A percentile compares a stretch with the other conserved stretches of the same genome.
phyloP scores from a whole-genome alignment of 1,284 basidiomycete genomes.

The Cryptococcus deneoformans region DNA sequence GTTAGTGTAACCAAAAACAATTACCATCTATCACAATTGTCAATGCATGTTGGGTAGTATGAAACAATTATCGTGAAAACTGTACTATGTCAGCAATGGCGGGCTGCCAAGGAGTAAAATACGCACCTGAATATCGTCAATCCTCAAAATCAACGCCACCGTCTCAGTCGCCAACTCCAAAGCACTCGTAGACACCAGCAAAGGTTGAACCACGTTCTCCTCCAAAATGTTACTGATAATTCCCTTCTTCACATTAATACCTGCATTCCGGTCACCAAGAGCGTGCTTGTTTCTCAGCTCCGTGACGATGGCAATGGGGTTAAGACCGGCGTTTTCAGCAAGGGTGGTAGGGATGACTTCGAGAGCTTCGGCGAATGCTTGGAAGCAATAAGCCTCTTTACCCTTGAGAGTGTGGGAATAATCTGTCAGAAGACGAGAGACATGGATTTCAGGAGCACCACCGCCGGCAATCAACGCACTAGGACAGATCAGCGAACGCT shows the following conservation, averaged over 20 bases:
- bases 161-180: conserved; percentile 96
- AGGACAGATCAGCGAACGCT: neutral
- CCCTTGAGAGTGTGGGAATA: conserved; percentile 93
- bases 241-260: conserved; percentile 97
- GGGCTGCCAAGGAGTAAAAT: neutral
- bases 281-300: conserved; percentile 97
- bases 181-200: conserved; percentile 93
- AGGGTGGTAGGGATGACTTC: conserved; percentile 98
- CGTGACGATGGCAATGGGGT: conserved; percentile 98
- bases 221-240: conserved; percentile 95
- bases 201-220: conserved; percentile 95
- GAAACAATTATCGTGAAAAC: conserved; percentile 20
- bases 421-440: conserved; percentile 78
- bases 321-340: conserved; percentile 97
- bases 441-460: conserved; percentile 97
- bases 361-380: conserved; percentile 95
- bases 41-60: conserved; percentile 11
- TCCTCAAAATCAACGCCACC: conserved; percentile 92
- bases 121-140: conserved; percentile 80
- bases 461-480: conserved; percentile 96
- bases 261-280: conserved; percentile 88
- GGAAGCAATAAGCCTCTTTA: conserved; percentile 99
- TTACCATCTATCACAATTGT: neutral
- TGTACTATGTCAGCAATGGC: conserved; percentile 8
- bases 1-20: neutral